Conservation (phyloP, 345 rosid genomes). For the Ailanthus altissimus region DNA sequence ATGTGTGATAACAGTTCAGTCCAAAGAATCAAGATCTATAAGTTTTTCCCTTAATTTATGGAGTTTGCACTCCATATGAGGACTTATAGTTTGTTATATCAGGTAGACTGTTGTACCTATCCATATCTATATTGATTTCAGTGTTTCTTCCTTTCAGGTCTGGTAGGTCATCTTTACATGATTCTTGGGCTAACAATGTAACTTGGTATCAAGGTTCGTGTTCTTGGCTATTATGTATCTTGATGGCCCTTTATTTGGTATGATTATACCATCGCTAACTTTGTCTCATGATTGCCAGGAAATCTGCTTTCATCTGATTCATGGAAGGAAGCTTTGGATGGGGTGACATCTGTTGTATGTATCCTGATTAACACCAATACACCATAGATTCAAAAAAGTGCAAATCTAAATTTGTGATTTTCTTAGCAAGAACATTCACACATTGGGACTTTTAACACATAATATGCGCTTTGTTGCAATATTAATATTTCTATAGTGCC, state of each 20-base stretch:
- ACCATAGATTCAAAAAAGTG: background rate
- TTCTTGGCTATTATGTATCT: constrained; percentile 11
- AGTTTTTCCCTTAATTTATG: background rate
- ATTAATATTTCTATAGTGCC: background rate
- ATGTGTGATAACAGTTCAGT: background rate
- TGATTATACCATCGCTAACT: constrained; percentile 12
- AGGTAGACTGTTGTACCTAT: background rate
- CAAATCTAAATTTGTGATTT: background rate
- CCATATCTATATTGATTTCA: background rate
- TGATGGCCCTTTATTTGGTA: background rate
- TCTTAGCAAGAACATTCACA: background rate
- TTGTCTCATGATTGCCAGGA: constrained; percentile 45
- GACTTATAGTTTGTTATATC: background rate
- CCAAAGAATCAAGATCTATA: background rate
- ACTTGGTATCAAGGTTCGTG: constrained; percentile 84
- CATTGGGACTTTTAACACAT: background rate
- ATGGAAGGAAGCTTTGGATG: constrained; percentile 79
- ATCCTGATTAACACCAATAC: background rate
- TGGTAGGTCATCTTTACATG: constrained; percentile 71
- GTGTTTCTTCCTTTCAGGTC: constrained; percentile 52
- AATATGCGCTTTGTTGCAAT: background rate
- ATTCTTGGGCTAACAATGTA: constrained; percentile 75
- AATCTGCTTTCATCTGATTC: constrained; percentile 81
- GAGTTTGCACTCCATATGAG: constrained; percentile 1
- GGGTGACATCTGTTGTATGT: constrained; percentile 87